Conservation (phyloP, 129 eudicot species). For the Ambrosia artemisiifolia region DNA sequence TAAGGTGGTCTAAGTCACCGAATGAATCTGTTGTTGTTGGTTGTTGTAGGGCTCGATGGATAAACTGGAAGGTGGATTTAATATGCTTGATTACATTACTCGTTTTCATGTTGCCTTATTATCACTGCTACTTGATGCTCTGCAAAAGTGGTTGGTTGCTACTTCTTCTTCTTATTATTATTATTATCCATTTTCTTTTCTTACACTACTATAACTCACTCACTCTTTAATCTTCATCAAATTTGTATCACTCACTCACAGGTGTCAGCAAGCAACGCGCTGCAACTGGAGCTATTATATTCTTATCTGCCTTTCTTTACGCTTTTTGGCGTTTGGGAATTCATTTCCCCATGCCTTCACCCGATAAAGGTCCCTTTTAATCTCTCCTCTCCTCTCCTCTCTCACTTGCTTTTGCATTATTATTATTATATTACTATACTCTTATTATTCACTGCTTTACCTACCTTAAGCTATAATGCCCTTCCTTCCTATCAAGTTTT, state of each 20-base stretch:
- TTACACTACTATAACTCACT: no score
- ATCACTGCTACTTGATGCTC: constrained; percentile 97
- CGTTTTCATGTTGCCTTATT: constrained; percentile 96
- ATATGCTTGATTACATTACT: constrained; percentile 82
- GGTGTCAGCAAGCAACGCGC: constrained; percentile 94
- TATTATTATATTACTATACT: no score
- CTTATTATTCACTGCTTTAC: no score
- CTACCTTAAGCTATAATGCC: no score
- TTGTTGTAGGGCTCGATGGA: constrained; percentile 82
- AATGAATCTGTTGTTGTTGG: neutral
- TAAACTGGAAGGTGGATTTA: constrained; percentile 99
- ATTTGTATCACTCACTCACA: no score
- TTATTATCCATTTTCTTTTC: no score
- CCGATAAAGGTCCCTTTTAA: constrained; percentile 66
- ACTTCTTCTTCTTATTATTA: no score
- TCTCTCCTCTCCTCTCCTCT: no score
- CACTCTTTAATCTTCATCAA: no score
- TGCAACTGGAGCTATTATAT: constrained; percentile 82
- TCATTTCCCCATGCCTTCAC: constrained; percentile 99
- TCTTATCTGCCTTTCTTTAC: constrained; percentile 72
- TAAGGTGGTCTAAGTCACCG: no score
- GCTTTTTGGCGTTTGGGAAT: constrained; percentile 98
- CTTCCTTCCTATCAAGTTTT: neutral
- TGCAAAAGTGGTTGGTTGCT: constrained; percentile 84
- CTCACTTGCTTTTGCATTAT: no score